Evolutionary conservation across 805 yeast species (phyloP).

Genomic region (Wickerhamiella lipophila): DNA sequence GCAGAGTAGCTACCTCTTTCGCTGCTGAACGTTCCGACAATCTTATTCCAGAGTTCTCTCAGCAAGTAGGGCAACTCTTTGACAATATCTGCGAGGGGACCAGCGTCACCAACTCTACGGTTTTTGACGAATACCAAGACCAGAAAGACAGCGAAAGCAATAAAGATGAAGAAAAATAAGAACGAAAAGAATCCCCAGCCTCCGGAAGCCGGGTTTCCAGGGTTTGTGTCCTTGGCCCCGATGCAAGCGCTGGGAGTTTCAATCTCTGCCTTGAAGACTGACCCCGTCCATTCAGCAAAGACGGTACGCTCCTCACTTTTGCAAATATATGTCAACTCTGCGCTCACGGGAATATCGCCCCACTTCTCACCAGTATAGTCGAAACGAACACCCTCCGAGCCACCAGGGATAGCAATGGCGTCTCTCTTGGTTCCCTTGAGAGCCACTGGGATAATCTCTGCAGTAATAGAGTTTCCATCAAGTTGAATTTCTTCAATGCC

Average conservation of each 20-base stretch:
- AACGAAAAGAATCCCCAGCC: slow-evolving; percentile 78
- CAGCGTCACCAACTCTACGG: slow-evolving; percentile 51
- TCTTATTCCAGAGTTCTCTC: slow-evolving; percentile 57
- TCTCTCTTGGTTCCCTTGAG: slow-evolving; percentile 7
- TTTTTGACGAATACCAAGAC: slow-evolving; percentile 46
- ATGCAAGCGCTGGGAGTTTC: slow-evolving; percentile 20
- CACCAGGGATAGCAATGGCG: slow-evolving; percentile 6
- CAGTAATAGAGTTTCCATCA: slow-evolving; percentile 38
- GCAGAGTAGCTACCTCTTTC: slow-evolving; percentile 89
- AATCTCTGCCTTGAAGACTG: slow-evolving; percentile 16
- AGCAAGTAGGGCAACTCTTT: slow-evolving; percentile 64
- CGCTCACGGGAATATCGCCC: slow-evolving; percentile 43
- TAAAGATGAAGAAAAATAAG: slow-evolving; percentile 62
- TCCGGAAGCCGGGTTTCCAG: slow-evolving; percentile 28
- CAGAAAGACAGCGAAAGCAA: slow-evolving; percentile 58
- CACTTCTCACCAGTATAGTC: slow-evolving; percentile 42
- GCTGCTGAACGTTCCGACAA: slow-evolving; percentile 54
- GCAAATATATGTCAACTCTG: slow-evolving; percentile 25
- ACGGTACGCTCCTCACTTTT: slow-evolving; percentile 15
- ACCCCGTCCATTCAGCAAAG: slow-evolving; percentile 17
- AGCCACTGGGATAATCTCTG: slow-evolving; percentile 47
- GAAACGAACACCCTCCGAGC: slow-evolving; percentile 29
- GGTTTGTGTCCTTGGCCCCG: slow-evolving; percentile 23
- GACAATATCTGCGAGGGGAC: slow-evolving; percentile 34
- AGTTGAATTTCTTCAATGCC: slow-evolving; percentile 49